A percentile compares a stretch with the other conserved stretches of the same genome.
These are phyloP conservation scores for Syzygium grande DNA, from an alignment of 345 rosid species.

Conservation along the genomic window DNA sequence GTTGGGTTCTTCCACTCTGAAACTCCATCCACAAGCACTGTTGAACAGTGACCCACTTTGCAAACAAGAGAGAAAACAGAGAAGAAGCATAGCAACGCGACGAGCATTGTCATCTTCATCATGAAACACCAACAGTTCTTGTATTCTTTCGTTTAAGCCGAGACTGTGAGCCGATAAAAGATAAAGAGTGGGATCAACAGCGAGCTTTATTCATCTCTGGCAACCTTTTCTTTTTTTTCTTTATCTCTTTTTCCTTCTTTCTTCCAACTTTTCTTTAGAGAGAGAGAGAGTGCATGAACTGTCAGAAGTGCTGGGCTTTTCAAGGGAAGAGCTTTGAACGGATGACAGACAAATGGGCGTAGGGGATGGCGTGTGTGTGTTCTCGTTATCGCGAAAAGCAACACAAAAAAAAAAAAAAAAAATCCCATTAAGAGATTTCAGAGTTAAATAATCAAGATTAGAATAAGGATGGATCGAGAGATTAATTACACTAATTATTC, in stretches of 20 bases:
- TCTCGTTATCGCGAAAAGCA: slow-evolving; percentile 10
- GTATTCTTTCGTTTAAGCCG: not conserved
- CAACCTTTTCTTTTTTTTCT: not conserved
- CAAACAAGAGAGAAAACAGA: slow-evolving; percentile 22
- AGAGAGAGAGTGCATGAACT: not conserved
- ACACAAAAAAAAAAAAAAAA: slow-evolving; percentile 18
- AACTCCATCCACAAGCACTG: slow-evolving; percentile 60
- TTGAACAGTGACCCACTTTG: slow-evolving; percentile 30
- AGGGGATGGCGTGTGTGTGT: not conserved
- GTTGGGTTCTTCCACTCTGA: slow-evolving; percentile 61
- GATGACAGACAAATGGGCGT: slow-evolving; percentile 6
- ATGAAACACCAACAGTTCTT: not conserved
- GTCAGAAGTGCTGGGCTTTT: slow-evolving; percentile 23
- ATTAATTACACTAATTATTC: slow-evolving; percentile 63
- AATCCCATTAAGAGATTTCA: not conserved
- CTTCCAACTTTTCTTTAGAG: not conserved
- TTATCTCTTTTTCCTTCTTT: not conserved
- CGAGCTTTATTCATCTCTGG: not conserved
- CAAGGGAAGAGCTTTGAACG: slow-evolving; percentile 17
- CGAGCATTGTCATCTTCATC: not conserved
- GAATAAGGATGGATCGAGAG: not conserved
- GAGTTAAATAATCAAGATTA: not conserved
- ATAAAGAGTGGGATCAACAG: not conserved
- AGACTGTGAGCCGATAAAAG: not conserved
- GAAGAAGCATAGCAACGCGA: slow-evolving; percentile 18